These are phyloP conservation scores for Brassica incana DNA, from an alignment of 345 rosid species.

Conservation along the genomic window DNA sequence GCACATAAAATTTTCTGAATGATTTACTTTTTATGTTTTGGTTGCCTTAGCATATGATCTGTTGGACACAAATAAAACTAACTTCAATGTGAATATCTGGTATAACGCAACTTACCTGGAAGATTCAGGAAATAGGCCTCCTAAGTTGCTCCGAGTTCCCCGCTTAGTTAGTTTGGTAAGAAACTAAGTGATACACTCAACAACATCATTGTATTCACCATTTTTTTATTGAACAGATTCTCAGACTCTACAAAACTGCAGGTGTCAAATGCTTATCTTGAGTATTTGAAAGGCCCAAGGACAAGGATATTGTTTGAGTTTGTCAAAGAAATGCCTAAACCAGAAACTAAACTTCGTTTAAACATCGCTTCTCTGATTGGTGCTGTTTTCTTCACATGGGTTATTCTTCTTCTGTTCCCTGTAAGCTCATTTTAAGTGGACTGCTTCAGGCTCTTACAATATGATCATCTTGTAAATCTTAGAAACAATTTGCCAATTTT, in stretches of 20 bases:
- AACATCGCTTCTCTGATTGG: constrained; percentile 80
- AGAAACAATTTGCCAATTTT: background rate
- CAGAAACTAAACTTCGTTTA: constrained; percentile 42
- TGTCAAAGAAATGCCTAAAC: constrained; percentile 82
- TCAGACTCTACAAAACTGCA: constrained; percentile 42
- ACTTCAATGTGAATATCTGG: constrained; percentile 72
- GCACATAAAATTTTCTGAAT: background rate
- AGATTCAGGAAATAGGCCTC: constrained; percentile 7
- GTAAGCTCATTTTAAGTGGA: constrained; percentile 50
- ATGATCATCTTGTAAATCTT: background rate
- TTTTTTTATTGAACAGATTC: constrained; percentile 45
- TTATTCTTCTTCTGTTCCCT: constrained; percentile 63
- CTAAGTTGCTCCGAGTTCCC: constrained; percentile 56
- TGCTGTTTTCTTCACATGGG: constrained; percentile 60
- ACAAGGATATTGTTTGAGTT: constrained; percentile 59
- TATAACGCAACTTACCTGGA: constrained; percentile 66
- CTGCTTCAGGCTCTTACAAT: background rate
- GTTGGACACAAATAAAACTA: constrained; percentile 57
- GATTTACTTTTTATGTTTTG: constrained; percentile 15
- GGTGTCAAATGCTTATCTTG: constrained; percentile 82
- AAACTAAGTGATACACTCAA: constrained; percentile 3
- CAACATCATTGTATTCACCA: background rate
- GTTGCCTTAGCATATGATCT: constrained; percentile 74
- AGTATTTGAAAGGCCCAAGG: constrained; percentile 51
- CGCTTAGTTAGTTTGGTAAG: constrained; percentile 79